These are phyloP conservation scores for Coemansia pectinata DNA, from an alignment of 192 early-diverging fungal species.

Conservation along the genomic window DNA sequence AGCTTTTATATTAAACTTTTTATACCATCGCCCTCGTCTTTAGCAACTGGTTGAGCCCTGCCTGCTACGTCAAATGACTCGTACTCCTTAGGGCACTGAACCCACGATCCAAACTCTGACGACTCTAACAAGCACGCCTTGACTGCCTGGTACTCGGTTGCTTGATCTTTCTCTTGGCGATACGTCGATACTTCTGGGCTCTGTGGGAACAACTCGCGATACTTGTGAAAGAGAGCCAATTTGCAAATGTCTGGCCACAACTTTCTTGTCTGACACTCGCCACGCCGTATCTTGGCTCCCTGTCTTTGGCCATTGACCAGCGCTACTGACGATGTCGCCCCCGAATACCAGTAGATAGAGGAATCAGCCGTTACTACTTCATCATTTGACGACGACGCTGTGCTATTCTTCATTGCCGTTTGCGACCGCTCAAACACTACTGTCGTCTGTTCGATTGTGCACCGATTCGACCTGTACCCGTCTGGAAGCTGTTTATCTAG, in stretches of 20 bases:
- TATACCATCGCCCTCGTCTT: neutral
- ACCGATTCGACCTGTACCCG: slow-evolving; percentile 16
- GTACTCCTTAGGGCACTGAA: slow-evolving; percentile 18
- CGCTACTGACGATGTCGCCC: slow-evolving; percentile 36
- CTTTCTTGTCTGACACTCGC: slow-evolving; percentile 21
- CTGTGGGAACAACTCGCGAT: neutral
- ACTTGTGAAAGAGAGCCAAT: slow-evolving; percentile 19
- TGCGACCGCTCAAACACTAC: slow-evolving; percentile 38
- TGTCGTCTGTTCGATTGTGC: slow-evolving; percentile 15
- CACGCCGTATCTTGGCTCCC: slow-evolving; percentile 45
- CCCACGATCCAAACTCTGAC: slow-evolving; percentile 28
- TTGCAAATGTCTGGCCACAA: slow-evolving; percentile 42
- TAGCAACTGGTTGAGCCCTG: neutral
- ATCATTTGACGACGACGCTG: neutral
- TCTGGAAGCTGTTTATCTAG: neutral
- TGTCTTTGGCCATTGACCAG: slow-evolving; percentile 57
- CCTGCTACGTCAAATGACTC: slow-evolving; percentile 23
- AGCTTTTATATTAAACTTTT: too few species aligned
- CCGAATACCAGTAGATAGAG: slow-evolving; percentile 45
- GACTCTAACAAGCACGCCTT: slow-evolving; percentile 20
- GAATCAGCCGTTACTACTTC: slow-evolving; percentile 37
- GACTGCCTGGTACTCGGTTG: slow-evolving; percentile 28
- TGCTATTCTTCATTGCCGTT: slow-evolving; percentile 3
- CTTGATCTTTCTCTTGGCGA: slow-evolving; percentile 21
- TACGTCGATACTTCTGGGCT: slow-evolving; percentile 15